Conservation (phyloP, 306 rosid species). For the Casuarina equisetifolia region DNA sequence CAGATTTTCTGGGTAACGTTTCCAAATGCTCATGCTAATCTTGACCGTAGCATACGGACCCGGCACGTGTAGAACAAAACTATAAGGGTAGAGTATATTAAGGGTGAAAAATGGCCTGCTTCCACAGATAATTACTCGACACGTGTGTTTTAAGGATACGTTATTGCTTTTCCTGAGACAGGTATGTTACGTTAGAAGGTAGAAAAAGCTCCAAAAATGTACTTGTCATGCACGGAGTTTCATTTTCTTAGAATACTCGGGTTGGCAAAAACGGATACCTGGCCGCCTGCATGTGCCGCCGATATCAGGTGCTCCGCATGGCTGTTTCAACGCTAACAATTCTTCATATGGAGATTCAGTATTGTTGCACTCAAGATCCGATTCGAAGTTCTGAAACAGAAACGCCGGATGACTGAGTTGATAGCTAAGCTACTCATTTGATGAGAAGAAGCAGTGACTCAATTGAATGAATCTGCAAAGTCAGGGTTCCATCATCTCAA, state of each 20-base stretch:
- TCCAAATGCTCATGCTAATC: constrained; percentile 22
- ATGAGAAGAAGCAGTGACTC: too few relatives aligned
- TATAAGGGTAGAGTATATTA: not conserved
- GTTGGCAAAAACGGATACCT: not conserved
- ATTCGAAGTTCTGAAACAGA: too few relatives aligned
- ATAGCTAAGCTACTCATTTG: too few relatives aligned
- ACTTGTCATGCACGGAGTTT: not conserved
- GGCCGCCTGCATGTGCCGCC: constrained; percentile 10
- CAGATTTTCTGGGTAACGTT: not conserved
- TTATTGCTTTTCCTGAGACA: not conserved
- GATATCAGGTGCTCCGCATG: not conserved
- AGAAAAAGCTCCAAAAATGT: not conserved
- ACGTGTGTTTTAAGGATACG: constrained; percentile 1
- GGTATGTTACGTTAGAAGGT: constrained; percentile 13
- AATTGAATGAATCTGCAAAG: too few relatives aligned
- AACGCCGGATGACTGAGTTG: too few relatives aligned
- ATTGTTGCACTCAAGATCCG: too few relatives aligned
- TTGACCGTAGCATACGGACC: constrained; percentile 34
- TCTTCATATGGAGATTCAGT: not conserved
- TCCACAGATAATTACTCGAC: constrained; percentile 10
- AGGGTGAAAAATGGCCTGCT: too few relatives aligned
- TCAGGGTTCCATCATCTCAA: too few relatives aligned
- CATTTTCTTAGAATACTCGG: not conserved
- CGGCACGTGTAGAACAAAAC: constrained; percentile 35
- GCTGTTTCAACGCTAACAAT: not conserved